These are phyloP conservation scores for Pythium oligandrum DNA, from an alignment of 352 stramenopile genomes.

Conservation along the genomic window DNA sequence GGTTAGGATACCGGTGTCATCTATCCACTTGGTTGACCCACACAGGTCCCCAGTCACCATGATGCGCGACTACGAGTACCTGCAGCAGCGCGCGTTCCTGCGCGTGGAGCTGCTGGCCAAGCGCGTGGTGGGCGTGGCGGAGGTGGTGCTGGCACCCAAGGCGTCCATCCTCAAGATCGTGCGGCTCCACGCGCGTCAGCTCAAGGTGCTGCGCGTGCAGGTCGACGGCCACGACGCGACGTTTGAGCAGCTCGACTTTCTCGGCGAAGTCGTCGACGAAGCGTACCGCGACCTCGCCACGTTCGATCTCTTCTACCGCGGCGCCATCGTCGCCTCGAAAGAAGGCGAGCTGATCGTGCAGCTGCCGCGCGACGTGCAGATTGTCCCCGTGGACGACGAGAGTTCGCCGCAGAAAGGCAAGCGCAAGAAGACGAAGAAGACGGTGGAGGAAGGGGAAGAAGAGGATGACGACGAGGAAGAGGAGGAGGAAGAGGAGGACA, in stretches of 20 bases:
- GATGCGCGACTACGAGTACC: slow-evolving; percentile 83
- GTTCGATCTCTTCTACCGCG: slow-evolving; percentile 83
- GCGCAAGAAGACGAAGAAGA: slow-evolving; percentile 33
- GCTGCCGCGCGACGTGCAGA: slow-evolving; percentile 52
- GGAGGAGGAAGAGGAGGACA: slow-evolving; percentile 33
- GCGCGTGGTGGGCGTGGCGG: slow-evolving; percentile 50
- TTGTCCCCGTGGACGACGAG: slow-evolving; percentile 30
- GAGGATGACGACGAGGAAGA: slow-evolving; percentile 37
- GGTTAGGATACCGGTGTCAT: neutral
- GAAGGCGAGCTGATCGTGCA: slow-evolving; percentile 80
- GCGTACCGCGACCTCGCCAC: slow-evolving; percentile 72
- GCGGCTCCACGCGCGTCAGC: slow-evolving; percentile 70
- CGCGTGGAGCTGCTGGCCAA: slow-evolving; percentile 71
- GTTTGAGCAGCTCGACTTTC: slow-evolving; percentile 83
- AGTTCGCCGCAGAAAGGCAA: slow-evolving; percentile 21
- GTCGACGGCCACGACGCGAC: slow-evolving; percentile 46
- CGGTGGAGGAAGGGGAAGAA: slow-evolving; percentile 28
- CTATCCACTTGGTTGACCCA: too few species aligned
- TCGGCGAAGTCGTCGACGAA: slow-evolving; percentile 73
- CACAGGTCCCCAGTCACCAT: slow-evolving; percentile 22
- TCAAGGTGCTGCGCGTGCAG: slow-evolving; percentile 48
- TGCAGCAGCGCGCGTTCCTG: slow-evolving; percentile 78
- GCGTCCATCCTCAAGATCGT: slow-evolving; percentile 45
- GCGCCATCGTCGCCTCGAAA: slow-evolving; percentile 78
- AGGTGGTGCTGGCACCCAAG: slow-evolving; percentile 69